Base-by-base conservation (phyloP, 306 rosid genomes). In the Corylus heterophylla region DNA sequence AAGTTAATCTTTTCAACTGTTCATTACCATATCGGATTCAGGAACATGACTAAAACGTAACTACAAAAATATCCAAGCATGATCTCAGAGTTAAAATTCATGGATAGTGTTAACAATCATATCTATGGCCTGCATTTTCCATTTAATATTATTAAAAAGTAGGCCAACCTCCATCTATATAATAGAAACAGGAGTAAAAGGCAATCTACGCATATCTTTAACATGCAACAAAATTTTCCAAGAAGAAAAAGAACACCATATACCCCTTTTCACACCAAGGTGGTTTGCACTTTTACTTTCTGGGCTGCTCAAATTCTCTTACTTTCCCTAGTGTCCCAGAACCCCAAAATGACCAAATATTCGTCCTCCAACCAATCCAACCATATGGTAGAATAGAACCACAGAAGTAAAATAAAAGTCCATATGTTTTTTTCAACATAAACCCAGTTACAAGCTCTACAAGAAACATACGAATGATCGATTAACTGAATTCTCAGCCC, bases 381-480 rank as follows among this genome's bases (percentile, higher is more conserved):
- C 66, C 66, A 59, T 25, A 6, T 42, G 45, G 52, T 11, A 31
- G 13, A 13, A 13, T 22, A 0, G 69, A 56, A 7, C 29, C 20
- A 56, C 5, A 63, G 20, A 63, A 63, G 20, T 13, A 63, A 62
- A 62, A 29, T 31, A 12, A 50, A 50, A 0, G 17, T 50, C 13
- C 0, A 12, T 14, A 12, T 14, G 12, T 3, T 50, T 50, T 50
- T 50, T 50, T 50, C 54, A 50, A 50, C 16, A 14, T 50, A 22
- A 25, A 50, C 47, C 31, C 80, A 39, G 55, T 66, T 37, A 55
- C 55, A 54, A 72, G 16, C 54, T 82, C 70, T 63, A 69, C 16
- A 48, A 85, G 54, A 68, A 70, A 42, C 59, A 79, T 6, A 73
- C 31, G 7, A 31, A 73, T 4, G 13, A 13, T 45, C 16, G 12